A percentile compares a stretch with the other conserved stretches of the same genome.
phyloP scores from a whole-genome alignment of 2,329 filamentous ascomycete genomes.

The Zasmidium cellare region DNA sequence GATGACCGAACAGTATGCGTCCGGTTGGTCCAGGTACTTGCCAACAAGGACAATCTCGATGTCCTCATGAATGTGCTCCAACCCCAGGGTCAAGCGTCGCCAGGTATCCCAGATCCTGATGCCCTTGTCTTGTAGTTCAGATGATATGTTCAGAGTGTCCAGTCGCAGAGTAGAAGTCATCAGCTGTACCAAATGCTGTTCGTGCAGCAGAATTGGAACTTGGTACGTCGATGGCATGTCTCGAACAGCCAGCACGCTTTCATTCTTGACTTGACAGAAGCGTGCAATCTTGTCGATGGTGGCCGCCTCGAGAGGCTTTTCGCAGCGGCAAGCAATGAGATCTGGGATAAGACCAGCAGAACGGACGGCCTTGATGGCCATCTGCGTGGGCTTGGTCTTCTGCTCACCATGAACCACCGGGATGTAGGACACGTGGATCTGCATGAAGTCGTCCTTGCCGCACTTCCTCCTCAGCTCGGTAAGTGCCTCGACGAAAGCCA shows the following conservation, averaged over 20 bases:
- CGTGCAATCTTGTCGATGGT: conserved; percentile 86
- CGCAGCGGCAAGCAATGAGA: conserved; percentile 88
- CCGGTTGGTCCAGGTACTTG: conserved; percentile 83
- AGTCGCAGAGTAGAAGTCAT: conserved; percentile 67
- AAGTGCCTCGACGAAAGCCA: conserved; percentile 84
- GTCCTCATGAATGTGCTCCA: conserved; percentile 65
- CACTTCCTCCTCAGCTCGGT: conserved; percentile 72
- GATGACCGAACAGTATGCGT: conserved; percentile 80
- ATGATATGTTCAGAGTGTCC: conserved; percentile 50
- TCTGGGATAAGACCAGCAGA: conserved; percentile 68
- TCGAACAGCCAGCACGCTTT: conserved; percentile 83
- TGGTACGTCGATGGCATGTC: conserved; percentile 92
- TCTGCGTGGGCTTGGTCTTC: conserved; percentile 97
- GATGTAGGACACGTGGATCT: conserved; percentile 87
- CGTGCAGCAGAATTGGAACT: conserved; percentile 85
- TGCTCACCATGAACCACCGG: conserved; percentile 76
- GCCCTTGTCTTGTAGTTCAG: conserved; percentile 62
- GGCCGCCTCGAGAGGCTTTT: conserved; percentile 67
- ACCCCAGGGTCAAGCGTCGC: conserved; percentile 68
- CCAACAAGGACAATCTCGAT: conserved; percentile 86
- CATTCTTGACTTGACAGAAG: conserved; percentile 80
- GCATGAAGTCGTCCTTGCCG: conserved; percentile 77
- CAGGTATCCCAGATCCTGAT: conserved; percentile 74
- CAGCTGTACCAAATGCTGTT: conserved; percentile 72
- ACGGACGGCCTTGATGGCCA: conserved; percentile 80